Base-by-base conservation (phyloP, 169 alveolate genomes). In the Plasmodium reichenowi region DNA sequence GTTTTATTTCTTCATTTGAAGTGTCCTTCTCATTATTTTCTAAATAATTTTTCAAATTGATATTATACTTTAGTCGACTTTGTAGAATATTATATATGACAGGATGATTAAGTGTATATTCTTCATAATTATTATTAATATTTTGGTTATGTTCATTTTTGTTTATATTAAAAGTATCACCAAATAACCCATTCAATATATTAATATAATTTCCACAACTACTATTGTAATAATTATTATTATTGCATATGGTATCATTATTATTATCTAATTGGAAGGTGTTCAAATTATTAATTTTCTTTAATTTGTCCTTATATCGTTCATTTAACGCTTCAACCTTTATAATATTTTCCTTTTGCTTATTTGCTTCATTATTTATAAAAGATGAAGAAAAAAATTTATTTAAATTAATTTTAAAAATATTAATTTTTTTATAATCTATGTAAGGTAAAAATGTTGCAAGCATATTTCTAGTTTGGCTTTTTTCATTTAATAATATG, bases 51-150 rank as follows among this genome's bases (percentile, higher is more conserved):
- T 86, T 86, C 56, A 86, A 29, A 22, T 71, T 73, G 47, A 71
- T 72, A 56, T 86, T 58, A 73, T 86, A 86, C 48, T 71, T 64
- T 12, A 86, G 38, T 72, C 92, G 59, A 20, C 26, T 43, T 45
- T 72, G 72, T 47, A 86, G 6, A 12, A 86, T 72, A n/a, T 62
- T 52, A 48, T 86, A 86, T 12, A 72, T 86, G 9, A 86, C 22
- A 1, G 60, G 52, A 32, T 86, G 29, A 13, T 86, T 38, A 29
- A 86, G 13, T 0, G 68, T 48, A n/a, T 26, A 13, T 56, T 56
- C 64, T 13, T 17, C 10, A 13, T 56, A 56, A 56, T 9, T 56
- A 56, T 22, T 56, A 56, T 56, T 56, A 56, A 17, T 56, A 17
- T 56, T 56, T 17, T 56, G 12, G 24, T 56, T 12, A 56, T 17